phyloP scores from a whole-genome alignment of 768 basidiomycete genomes.

The Dacryopinax spathularia region DNA sequence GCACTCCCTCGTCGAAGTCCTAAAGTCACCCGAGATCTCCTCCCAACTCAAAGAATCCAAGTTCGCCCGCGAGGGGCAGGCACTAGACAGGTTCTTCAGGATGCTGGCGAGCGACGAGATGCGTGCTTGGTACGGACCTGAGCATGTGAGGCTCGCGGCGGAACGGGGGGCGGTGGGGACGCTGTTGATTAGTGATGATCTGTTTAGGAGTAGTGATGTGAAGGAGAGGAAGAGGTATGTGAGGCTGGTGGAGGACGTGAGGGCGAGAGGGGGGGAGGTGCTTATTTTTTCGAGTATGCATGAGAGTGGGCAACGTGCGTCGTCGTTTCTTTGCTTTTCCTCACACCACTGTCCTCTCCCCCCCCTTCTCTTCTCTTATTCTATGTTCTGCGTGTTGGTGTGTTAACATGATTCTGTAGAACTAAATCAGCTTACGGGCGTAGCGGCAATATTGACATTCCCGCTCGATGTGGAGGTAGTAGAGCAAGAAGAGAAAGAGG shows the following conservation, averaged over 20 bases:
- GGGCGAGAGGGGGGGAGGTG: slow-evolving; percentile 79
- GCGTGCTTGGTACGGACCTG: slow-evolving; percentile 96
- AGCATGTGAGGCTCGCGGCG: slow-evolving; percentile 81
- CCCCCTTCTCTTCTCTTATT: background rate
- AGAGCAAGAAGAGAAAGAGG: slow-evolving; percentile 79
- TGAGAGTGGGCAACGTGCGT: slow-evolving; percentile 91
- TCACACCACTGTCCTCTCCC: background rate
- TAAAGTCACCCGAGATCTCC: slow-evolving; percentile 81
- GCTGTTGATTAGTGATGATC: slow-evolving; percentile 82
- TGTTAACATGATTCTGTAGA: slow-evolving; percentile 36
- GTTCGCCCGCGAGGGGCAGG: slow-evolving; percentile 83
- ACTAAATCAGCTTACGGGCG: slow-evolving; percentile 86
- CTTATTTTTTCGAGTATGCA: slow-evolving; percentile 99
- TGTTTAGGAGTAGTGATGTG: slow-evolving; percentile 82
- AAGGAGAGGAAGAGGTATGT: slow-evolving; percentile 70
- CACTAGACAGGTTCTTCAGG: slow-evolving; percentile 95
- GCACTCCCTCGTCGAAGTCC: slow-evolving; percentile 83
- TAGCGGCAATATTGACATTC: slow-evolving; percentile 91
- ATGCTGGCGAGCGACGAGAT: slow-evolving; percentile 91
- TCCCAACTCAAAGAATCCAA: slow-evolving; percentile 83
- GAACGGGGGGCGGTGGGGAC: slow-evolving; percentile 90
- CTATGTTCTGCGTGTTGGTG: background rate
- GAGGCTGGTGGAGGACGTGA: slow-evolving; percentile 72
- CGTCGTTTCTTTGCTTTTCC: background rate
- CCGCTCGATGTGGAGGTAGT: slow-evolving; percentile 92